Evolutionary conservation across 1,284 basidiomycete species (phyloP).

Genomic region (Trichosporon faecale): DNA sequence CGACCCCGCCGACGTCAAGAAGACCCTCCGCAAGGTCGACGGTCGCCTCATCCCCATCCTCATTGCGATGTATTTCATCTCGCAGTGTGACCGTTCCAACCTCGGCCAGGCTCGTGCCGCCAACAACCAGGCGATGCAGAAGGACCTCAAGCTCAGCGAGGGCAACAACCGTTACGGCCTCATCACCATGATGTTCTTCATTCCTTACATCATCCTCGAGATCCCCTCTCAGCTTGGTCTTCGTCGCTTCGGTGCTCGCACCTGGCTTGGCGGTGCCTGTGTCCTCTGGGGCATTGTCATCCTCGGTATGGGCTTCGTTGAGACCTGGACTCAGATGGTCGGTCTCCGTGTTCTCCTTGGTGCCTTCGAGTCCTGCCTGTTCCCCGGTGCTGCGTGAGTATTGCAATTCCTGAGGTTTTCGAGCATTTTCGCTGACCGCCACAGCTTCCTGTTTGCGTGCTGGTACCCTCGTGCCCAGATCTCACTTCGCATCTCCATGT

Average conservation of each 20-base stretch:
- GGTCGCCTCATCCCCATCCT: conserved; percentile 18
- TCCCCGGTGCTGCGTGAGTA: conserved; percentile 46
- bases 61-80: conserved; percentile 24
- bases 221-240: conserved; percentile 27
- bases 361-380: conserved; percentile 47
- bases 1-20: conserved; percentile 14
- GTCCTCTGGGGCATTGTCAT: conserved; percentile 46
- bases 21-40: conserved; percentile 19
- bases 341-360: conserved; percentile 46
- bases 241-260: conserved; percentile 24
- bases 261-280: conserved; percentile 19
- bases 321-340: conserved; percentile 33
- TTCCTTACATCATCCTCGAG: conserved; percentile 51
- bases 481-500: conserved; percentile 16
- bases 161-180: conserved; percentile 49
- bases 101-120: conserved; percentile 27
- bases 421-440: conserved; percentile 34
- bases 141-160: conserved; percentile 28
- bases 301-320: conserved; percentile 38
- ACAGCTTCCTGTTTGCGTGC: conserved; percentile 46
- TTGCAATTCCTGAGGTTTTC: conserved; percentile 45
- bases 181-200: conserved; percentile 47
- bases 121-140: conserved; percentile 30
- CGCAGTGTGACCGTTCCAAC: conserved; percentile 28
- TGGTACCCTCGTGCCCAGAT: conserved; percentile 12